These are phyloP conservation scores for Candida sphagnicola DNA, from an alignment of 805 yeast species.

Conservation along the genomic window DNA sequence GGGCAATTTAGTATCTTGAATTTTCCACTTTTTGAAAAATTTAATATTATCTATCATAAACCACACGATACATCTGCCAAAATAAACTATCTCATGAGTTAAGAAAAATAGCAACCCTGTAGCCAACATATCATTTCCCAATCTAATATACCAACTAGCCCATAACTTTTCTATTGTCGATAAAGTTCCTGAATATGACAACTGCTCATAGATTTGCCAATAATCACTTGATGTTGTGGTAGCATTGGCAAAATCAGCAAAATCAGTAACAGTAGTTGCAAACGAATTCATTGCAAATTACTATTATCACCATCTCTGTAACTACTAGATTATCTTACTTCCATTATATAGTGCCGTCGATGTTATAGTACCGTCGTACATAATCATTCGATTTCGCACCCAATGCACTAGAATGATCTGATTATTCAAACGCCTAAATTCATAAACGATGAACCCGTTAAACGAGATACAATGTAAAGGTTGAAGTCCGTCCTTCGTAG, in stretches of 20 bases:
- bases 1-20: conserved; percentile 84
- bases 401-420: not conserved
- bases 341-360: not conserved
- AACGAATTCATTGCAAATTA: too few relatives aligned
- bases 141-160: conserved; percentile 85
- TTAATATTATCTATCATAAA: conserved; percentile 80
- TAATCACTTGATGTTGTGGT: not conserved
- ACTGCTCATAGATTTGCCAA: conserved; percentile 3
- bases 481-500: not conserved
- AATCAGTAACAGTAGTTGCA: too few relatives aligned
- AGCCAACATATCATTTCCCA: conserved; percentile 85
- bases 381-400: conserved; percentile 2
- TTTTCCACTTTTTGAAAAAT: conserved; percentile 79
- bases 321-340: too few relatives aligned
- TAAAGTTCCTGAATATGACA: conserved; percentile 3
- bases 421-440: not conserved
- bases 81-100: conserved; percentile 85
- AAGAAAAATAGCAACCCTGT: conserved; percentile 83
- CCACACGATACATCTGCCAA: conserved; percentile 94
- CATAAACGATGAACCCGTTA: not conserved
- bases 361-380: not conserved
- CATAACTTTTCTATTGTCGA: conserved; percentile 60
- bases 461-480: not conserved
- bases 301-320: too few relatives aligned
- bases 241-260: not conserved